Percentiles rank a stretch among this genome's conserved stretches.
Conservation (phyloP, 805 yeast genomes). For the Diddensiella santjacobensis region DNA sequence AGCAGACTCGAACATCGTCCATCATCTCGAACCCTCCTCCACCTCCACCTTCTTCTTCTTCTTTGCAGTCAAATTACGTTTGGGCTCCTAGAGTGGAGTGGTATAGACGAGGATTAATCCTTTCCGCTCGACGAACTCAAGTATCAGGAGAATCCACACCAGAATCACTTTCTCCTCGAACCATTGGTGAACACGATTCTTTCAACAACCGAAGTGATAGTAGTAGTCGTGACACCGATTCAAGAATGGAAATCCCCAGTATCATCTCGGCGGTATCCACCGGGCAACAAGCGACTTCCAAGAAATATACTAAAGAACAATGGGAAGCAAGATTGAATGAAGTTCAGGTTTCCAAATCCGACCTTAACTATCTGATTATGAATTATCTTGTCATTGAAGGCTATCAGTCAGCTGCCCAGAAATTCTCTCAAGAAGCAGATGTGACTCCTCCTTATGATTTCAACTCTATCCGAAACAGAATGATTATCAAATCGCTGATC, state of each 20-base stretch:
- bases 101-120: no score
- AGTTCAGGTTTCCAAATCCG: slow-evolving; percentile 25
- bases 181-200: not conserved
- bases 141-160: no score
- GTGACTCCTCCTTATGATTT: slow-evolving; percentile 38
- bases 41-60: no score
- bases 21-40: no score
- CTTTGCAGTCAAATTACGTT: no score
- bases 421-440: slow-evolving; percentile 54
- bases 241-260: slow-evolving; percentile 9
- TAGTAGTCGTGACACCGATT: not conserved
- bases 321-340: slow-evolving; percentile 29
- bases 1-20: no score
- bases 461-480: slow-evolving; percentile 50
- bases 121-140: no score
- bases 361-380: slow-evolving; percentile 52
- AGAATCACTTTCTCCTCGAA: not conserved
- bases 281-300: slow-evolving; percentile 8
- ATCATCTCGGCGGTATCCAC: slow-evolving; percentile 1
- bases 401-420: slow-evolving; percentile 60
- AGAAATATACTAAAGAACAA: slow-evolving; percentile 24
- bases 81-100: no score
- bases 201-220: not conserved
- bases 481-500: slow-evolving; percentile 50
- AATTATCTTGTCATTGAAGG: slow-evolving; percentile 78